Base-by-base conservation (phyloP, 257 asterid species). In the Fraxinus pennsylvanica region DNA sequence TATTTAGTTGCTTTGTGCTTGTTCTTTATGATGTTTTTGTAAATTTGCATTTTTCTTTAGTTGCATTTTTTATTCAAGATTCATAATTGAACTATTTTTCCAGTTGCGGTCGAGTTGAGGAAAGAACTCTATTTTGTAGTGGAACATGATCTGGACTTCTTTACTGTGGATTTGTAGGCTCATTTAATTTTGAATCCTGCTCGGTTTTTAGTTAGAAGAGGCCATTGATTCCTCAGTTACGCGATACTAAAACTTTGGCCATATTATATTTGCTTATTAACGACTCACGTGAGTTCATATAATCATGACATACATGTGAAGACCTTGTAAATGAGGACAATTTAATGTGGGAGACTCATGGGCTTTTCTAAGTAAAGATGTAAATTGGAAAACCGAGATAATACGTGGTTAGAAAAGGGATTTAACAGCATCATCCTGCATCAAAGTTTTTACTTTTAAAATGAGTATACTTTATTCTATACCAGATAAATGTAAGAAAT, bases 151-250 rank as follows among this genome's bases (percentile, higher is more conserved):
- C 35, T n/a, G 13, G 69, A 22, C 69, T 63, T 22, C 33, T 33
- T 63, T 9, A 21, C 6, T 22, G 6, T 63, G 30, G 69, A 54
- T 63, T 63, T 10, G 5, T 63, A 35, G 35, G 69, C 35, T 63
- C 35, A 63, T 41, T 9, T 57, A 57, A 63, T 22, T 63, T 63
- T 27, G 33, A 70, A n/a, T 76, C 66, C 57, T 77, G n/a, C 27
- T 80, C 45, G 68, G 32, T 54, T 27, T 78, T 14, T 73, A 69
- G 82, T 52, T 43, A 12, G 57, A 71, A 75, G 57, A 21, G 5
- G 12, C 2, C 10, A 5, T 22, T 63, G 6, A 25, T 63, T 63
- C 36, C 29, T 25, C 33, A 9, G 33, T 27, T 27, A 27, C n/a
- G 12, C 0, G 17, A 63, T 0, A 27, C 19, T 27, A 21, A 2